These are phyloP conservation scores for Heimioporus sp. DNA, from an alignment of 768 basidiomycete species.

Conservation along the genomic window DNA sequence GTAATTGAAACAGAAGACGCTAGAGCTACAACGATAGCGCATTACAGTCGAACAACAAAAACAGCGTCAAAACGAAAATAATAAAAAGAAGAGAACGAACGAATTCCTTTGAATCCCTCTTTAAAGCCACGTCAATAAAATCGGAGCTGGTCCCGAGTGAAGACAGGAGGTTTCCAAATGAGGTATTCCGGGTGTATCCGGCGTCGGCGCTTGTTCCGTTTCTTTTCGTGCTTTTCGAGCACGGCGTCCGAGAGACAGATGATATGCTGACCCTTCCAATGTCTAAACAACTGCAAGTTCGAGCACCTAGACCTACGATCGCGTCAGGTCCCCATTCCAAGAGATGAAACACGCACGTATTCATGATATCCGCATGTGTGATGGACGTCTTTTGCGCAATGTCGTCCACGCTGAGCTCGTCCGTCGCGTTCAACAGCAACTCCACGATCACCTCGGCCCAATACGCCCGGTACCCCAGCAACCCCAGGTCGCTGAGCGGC, in stretches of 20 bases:
- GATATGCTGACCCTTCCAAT: constrained; percentile 92
- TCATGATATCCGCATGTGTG: constrained; percentile 95
- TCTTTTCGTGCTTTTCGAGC: constrained; percentile 87
- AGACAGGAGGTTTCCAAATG: constrained; percentile 94
- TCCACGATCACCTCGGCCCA: constrained; percentile 98
- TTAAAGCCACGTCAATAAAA: constrained; percentile 40
- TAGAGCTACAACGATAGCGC: constrained; percentile 27
- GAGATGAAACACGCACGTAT: constrained; percentile 70
- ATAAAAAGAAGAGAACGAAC: not conserved
- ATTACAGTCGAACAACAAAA: not conserved
- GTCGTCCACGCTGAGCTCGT: constrained; percentile 91
- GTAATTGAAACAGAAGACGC: constrained; percentile 6
- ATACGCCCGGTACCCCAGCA: constrained; percentile 91
- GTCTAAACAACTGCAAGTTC: constrained; percentile 91
- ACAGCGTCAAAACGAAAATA: not conserved
- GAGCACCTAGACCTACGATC: constrained; percentile 64
- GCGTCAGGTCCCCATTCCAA: constrained; percentile 7
- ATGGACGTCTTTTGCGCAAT: constrained; percentile 95
- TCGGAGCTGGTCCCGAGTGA: constrained; percentile 85
- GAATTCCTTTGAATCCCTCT: no score
- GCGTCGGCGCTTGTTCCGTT: constrained; percentile 71
- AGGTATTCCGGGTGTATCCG: constrained; percentile 78
- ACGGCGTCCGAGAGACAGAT: constrained; percentile 90
- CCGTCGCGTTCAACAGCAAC: constrained; percentile 64
- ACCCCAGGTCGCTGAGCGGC: constrained; percentile 90